Conservation (phyloP, 2,329 filamentous ascomycete species). For the Helminthosporium solani region DNA sequence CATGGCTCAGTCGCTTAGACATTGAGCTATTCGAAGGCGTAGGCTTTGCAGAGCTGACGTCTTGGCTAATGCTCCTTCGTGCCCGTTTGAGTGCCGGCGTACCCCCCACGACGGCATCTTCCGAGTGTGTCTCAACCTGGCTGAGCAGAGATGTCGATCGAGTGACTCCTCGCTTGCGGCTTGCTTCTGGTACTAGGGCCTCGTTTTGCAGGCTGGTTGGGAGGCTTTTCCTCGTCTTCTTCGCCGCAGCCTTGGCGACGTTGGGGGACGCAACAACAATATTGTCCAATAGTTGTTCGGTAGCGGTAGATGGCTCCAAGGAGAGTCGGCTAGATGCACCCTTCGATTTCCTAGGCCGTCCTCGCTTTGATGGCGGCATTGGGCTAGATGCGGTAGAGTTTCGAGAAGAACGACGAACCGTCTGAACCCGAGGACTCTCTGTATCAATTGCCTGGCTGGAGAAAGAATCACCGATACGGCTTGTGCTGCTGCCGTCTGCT, state of each 20-base stretch:
- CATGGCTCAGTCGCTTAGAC: slow-evolving; percentile 19
- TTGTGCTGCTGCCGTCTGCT: slow-evolving; percentile 20
- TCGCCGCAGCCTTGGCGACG: slow-evolving; percentile 2
- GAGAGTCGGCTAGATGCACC: slow-evolving; percentile 1
- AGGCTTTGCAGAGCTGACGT: slow-evolving; percentile 32
- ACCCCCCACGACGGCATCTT: slow-evolving; percentile 26
- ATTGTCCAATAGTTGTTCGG: slow-evolving; percentile 42
- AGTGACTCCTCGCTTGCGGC: slow-evolving; percentile 24
- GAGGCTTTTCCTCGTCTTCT: slow-evolving; percentile 18
- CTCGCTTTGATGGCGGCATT: slow-evolving; percentile 11
- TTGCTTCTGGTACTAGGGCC: slow-evolving; percentile 15
- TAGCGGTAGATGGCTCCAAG: slow-evolving; percentile 13
- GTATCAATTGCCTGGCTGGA: slow-evolving; percentile 15
- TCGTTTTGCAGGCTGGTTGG: slow-evolving; percentile 3
- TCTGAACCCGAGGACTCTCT: slow-evolving; percentile 19
- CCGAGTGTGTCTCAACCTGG: slow-evolving; percentile 26
- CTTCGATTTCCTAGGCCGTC: slow-evolving; percentile 20
- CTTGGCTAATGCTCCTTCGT: slow-evolving; percentile 22
- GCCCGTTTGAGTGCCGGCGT: slow-evolving; percentile 34
- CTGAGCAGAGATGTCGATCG: slow-evolving; percentile 33
- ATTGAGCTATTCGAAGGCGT: slow-evolving; percentile 6
- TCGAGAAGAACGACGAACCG: slow-evolving; percentile 30
- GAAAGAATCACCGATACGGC: slow-evolving; percentile 43
- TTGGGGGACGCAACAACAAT: slow-evolving; percentile 40
- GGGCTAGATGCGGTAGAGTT: slow-evolving; percentile 25